Percentiles rank a stretch among this genome's conserved stretches.
Evolutionary conservation across 2,329 filamentous ascomycete species (phyloP).

Genomic region (Davidsoniella eucalypti): DNA sequence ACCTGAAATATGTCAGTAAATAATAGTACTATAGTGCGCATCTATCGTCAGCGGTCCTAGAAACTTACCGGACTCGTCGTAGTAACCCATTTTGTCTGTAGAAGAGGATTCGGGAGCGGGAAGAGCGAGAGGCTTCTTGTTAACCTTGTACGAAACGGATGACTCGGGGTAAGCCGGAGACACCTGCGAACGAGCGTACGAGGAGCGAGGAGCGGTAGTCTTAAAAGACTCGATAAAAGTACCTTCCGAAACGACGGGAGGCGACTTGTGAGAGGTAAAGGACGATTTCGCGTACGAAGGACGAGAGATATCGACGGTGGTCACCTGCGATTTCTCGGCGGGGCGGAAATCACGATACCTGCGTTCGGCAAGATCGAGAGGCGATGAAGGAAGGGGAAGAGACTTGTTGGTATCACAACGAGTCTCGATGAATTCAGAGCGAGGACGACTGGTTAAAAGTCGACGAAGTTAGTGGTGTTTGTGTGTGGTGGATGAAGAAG

Average conservation of each 20-base stretch:
- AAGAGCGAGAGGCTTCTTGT: slow-evolving; percentile 13
- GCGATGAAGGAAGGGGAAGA: slow-evolving; percentile 28
- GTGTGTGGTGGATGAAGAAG: neutral
- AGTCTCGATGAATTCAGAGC: slow-evolving; percentile 40
- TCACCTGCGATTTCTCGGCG: slow-evolving; percentile 26
- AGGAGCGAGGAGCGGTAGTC: slow-evolving; percentile 18
- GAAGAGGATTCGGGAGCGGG: slow-evolving; percentile 17
- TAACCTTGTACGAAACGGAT: slow-evolving; percentile 7
- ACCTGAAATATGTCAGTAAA: slow-evolving; percentile 23
- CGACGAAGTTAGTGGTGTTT: slow-evolving; percentile 26
- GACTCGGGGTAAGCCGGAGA: slow-evolving; percentile 10
- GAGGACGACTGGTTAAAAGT: slow-evolving; percentile 16
- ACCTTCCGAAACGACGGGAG: slow-evolving; percentile 11
- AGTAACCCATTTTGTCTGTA: slow-evolving; percentile 42
- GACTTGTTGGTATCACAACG: slow-evolving; percentile 48
- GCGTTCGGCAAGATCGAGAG: slow-evolving; percentile 48
- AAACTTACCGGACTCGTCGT: slow-evolving; percentile 42
- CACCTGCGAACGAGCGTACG: slow-evolving; percentile 10
- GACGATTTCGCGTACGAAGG: slow-evolving; percentile 4
- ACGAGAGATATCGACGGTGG: slow-evolving; percentile 20
- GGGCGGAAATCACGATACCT: slow-evolving; percentile 39
- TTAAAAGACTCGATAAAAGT: slow-evolving; percentile 16
- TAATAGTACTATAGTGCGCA: neutral
- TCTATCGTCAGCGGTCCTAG: neutral
- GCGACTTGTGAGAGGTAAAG: slow-evolving; percentile 1